These are phyloP conservation scores for Bryoerythrophyllum caledonicum DNA, from an alignment of 225 moss, liverwort and hornwort species.

Conservation along the genomic window DNA sequence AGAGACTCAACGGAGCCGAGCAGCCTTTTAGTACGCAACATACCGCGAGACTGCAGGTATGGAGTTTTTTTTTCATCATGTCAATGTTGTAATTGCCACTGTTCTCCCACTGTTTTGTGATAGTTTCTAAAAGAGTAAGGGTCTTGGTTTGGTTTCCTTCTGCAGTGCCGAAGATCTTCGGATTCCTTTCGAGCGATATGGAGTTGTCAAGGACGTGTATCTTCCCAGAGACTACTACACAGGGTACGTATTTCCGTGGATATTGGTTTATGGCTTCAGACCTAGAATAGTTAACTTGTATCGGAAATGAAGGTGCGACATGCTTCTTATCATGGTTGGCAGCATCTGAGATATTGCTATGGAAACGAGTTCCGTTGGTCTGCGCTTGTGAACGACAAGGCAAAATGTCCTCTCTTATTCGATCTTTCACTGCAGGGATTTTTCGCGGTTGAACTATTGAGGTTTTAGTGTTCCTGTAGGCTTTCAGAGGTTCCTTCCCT, in stretches of 20 bases:
- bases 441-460: background rate
- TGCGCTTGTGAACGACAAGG: background rate
- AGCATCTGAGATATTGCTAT: background rate
- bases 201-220: slow-evolving; percentile 93
- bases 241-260: slow-evolving; percentile 47
- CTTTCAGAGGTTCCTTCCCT: background rate
- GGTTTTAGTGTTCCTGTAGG: background rate
- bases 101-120: too few relatives aligned
- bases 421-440: background rate
- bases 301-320: slow-evolving; percentile 2
- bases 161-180: slow-evolving; percentile 96
- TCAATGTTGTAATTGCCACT: background rate
- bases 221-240: slow-evolving; percentile 94
- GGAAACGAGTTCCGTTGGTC: background rate
- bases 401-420: background rate
- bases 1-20: slow-evolving; percentile 81
- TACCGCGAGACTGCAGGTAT: slow-evolving; percentile 92
- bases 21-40: slow-evolving; percentile 91
- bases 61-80: too few relatives aligned
- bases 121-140: background rate
- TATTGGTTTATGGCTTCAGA: background rate
- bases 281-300: background rate
- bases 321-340: background rate
- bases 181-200: slow-evolving; percentile 90
- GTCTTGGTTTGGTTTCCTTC: background rate